Conservation (phyloP, 306 rosid genomes). For the Lotus japonicus region DNA sequence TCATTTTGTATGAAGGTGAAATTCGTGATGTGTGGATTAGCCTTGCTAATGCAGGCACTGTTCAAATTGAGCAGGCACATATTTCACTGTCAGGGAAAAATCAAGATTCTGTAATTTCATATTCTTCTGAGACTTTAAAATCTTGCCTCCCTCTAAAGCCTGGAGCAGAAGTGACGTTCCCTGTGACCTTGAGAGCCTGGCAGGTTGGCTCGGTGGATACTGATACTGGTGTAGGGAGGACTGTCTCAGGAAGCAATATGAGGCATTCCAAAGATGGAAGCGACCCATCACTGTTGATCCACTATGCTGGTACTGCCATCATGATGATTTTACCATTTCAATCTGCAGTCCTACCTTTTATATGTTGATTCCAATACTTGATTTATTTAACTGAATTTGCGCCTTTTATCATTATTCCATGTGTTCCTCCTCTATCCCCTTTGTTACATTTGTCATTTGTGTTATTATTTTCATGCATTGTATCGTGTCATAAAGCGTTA, state of each 20-base stretch:
- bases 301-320: constrained; percentile 70
- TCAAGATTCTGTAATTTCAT: constrained; percentile 77
- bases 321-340: background rate
- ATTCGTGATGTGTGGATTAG: constrained; percentile 82
- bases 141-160: constrained; percentile 85
- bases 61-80: constrained; percentile 88
- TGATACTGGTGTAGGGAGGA: constrained; percentile 54
- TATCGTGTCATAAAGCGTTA: background rate
- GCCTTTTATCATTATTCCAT: background rate
- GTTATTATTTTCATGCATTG: constrained; percentile 14
- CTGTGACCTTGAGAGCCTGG: constrained; percentile 92
- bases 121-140: constrained; percentile 66
- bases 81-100: constrained; percentile 86
- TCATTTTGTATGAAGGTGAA: constrained; percentile 92
- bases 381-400: background rate
- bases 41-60: constrained; percentile 95
- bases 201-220: constrained; percentile 56
- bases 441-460: background rate
- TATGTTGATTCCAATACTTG: background rate
- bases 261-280: constrained; percentile 76
- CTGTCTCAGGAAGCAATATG: constrained; percentile 41
- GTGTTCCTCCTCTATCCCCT: background rate
- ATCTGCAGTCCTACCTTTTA: constrained; percentile 1
- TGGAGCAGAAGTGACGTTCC: constrained; percentile 89
- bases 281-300: constrained; percentile 74